Base-by-base conservation (phyloP, 352 stramenopile genomes). In the Globisporangium splendens region DNA sequence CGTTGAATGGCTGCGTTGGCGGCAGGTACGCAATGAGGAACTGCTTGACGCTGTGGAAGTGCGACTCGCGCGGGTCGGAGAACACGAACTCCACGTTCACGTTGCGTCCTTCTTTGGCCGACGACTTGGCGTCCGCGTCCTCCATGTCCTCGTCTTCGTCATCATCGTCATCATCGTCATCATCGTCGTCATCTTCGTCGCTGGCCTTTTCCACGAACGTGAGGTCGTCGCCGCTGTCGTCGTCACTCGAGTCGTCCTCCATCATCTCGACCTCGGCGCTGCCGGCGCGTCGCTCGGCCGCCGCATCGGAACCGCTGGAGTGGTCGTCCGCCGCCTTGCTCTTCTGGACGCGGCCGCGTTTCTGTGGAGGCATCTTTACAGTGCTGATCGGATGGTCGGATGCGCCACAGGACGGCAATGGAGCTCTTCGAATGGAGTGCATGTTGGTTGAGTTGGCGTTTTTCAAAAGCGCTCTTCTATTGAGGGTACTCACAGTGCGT, bases 41-140 rank as follows among this genome's bases (percentile, higher is more conserved):
- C 81, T 95, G 86, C 66, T 91, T 91, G 42, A 95, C 80, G 51
- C 79, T 92, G 75, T 95, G 83, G 65, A 91, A 95, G 55, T 95
- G 84, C 47, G 63, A 63, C 54, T 95, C 83, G 22, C 77, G 75
- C 28, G 84, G 82, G 67, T 95, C 86, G 21, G 71, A 85, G 59
- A 95, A 95, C 21, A 93, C 71, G 52, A 95, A 95, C 28, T 93
- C 82, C 22, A 95, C 78, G 60, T 74, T 84, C 44, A 95, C 79
- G 42, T 69, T 75, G 48, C 72, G 62, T 4, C 59, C 69, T 13
- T 47, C 44, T 17, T 61, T 53, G 20, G 54, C 38, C 12, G 56
- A 20, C 8, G 61, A 15, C 2, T 62, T 56, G 11, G 57, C 54
- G 8, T 50, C 53, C 13, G 55, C 51, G 28, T 69, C 72, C 46